Conservation (phyloP, 2,329 filamentous ascomycete species). For the Verticillium dahliae region DNA sequence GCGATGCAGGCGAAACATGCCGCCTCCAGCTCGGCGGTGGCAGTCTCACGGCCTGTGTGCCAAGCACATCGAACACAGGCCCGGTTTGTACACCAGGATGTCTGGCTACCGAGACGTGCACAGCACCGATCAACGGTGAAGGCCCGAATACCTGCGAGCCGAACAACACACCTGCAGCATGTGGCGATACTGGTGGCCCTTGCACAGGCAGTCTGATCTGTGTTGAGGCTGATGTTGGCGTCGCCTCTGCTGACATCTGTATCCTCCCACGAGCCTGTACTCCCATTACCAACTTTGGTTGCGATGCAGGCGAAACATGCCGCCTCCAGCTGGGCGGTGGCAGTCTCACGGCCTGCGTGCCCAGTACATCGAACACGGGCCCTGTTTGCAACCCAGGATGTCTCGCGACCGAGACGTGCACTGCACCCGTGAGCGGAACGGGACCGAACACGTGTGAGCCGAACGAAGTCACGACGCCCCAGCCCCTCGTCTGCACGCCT, state of each 20-base stretch:
- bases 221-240: neutral
- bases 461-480: too few species aligned
- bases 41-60: neutral
- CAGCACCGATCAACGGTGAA: neutral
- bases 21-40: too few species aligned
- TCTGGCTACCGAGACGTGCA: neutral
- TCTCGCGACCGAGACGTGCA: neutral
- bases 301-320: too few species aligned
- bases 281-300: too few species aligned
- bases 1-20: too few species aligned
- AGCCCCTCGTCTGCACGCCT: neutral
- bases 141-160: neutral
- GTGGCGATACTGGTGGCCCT: neutral
- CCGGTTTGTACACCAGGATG: neutral
- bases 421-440: neutral
- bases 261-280: too few species aligned
- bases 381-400: neutral
- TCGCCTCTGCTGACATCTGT: too few species aligned
- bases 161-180: neutral
- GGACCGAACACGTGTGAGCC: neutral
- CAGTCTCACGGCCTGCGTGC: neutral
- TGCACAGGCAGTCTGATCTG: neutral
- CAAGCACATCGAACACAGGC: neutral
- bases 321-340: too few species aligned
- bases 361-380: neutral